Evolutionary conservation across 345 rosid species (phyloP).

Genomic region (Pelargonium nanum): DNA sequence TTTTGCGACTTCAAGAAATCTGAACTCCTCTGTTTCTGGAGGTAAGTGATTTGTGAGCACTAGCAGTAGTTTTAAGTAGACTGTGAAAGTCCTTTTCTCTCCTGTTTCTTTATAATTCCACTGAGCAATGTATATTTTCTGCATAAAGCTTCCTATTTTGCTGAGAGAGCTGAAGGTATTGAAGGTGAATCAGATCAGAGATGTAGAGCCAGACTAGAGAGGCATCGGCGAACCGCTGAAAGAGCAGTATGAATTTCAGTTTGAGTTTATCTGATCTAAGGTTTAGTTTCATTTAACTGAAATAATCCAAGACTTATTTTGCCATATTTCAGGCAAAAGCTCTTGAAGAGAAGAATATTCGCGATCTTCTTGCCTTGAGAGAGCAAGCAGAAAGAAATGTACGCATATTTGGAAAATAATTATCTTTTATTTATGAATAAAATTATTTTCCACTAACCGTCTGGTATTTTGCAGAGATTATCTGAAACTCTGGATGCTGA

Average conservation of each 20-base stretch:
- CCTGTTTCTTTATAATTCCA: neutral
- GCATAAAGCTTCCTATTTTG: slow-evolving; percentile 19
- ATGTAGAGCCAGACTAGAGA: slow-evolving; percentile 58
- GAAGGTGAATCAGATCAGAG: slow-evolving; percentile 54
- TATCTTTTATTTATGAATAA: neutral
- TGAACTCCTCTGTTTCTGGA: slow-evolving; percentile 18
- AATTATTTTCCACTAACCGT: slow-evolving; percentile 1
- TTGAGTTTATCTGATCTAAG: neutral
- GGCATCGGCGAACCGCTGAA: slow-evolving; percentile 69
- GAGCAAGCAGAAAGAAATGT: slow-evolving; percentile 94
- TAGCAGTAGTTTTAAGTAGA: neutral
- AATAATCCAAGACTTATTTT: neutral
- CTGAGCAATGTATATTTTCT: slow-evolving; percentile 11
- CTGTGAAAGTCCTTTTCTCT: neutral
- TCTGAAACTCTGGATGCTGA: slow-evolving; percentile 75
- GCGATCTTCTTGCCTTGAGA: slow-evolving; percentile 67
- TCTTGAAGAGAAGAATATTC: slow-evolving; percentile 88
- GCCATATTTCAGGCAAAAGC: slow-evolving; percentile 68
- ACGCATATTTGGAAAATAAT: slow-evolving; percentile 11
- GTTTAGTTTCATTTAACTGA: neutral
- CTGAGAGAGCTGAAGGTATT: slow-evolving; percentile 24
- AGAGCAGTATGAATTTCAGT: slow-evolving; percentile 49
- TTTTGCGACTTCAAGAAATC: slow-evolving; percentile 21
- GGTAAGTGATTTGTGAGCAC: slow-evolving; percentile 29
- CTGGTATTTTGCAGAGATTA: slow-evolving; percentile 47